phyloP scores from a whole-genome alignment of 73 alveolate genomes.

The Halteria grandinella region DNA sequence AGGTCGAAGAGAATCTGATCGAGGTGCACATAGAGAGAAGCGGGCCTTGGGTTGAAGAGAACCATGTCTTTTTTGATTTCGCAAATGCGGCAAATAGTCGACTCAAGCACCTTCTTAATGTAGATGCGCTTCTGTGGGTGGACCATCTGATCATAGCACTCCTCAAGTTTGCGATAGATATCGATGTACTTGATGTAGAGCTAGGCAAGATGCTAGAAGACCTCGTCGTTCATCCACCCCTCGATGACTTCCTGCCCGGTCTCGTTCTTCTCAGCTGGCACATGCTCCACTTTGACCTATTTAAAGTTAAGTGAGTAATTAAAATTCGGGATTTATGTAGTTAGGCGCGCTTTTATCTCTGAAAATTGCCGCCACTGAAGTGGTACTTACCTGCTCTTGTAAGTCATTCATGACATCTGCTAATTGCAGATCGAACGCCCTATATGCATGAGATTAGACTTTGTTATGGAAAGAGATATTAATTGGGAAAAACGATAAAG shows the following conservation, averaged over 20 bases:
- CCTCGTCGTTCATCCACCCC: slow-evolving; percentile 71
- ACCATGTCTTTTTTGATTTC: slow-evolving; percentile 92
- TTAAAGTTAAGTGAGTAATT: too few species aligned
- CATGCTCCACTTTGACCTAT: slow-evolving; percentile 76
- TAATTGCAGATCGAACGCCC: too few species aligned
- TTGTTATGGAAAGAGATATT: too few species aligned
- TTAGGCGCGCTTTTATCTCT: too few species aligned
- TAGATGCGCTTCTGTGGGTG: slow-evolving; percentile 98
- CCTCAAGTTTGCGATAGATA: slow-evolving; percentile 95
- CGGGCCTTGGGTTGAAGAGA: slow-evolving; percentile 82
- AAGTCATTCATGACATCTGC: too few species aligned
- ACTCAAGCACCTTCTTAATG: slow-evolving; percentile 92
- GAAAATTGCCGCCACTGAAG: too few species aligned
- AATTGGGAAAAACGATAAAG: too few species aligned
- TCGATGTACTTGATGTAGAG: slow-evolving; percentile 96
- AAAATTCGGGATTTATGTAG: too few species aligned
- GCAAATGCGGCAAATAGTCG: slow-evolving; percentile 84
- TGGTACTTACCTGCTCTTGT: too few species aligned
- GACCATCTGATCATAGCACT: slow-evolving; percentile 98
- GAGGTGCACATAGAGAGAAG: slow-evolving; percentile 84
- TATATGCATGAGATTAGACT: too few species aligned
- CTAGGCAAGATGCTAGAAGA: slow-evolving; percentile 94
- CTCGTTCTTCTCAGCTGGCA: slow-evolving; percentile 72
- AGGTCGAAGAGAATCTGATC: slow-evolving; percentile 95
- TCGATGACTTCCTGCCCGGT: slow-evolving; percentile 58